Evolutionary conservation across 2,329 filamentous ascomycete genomes (phyloP).

Genomic region (Ilyonectria robusta): DNA sequence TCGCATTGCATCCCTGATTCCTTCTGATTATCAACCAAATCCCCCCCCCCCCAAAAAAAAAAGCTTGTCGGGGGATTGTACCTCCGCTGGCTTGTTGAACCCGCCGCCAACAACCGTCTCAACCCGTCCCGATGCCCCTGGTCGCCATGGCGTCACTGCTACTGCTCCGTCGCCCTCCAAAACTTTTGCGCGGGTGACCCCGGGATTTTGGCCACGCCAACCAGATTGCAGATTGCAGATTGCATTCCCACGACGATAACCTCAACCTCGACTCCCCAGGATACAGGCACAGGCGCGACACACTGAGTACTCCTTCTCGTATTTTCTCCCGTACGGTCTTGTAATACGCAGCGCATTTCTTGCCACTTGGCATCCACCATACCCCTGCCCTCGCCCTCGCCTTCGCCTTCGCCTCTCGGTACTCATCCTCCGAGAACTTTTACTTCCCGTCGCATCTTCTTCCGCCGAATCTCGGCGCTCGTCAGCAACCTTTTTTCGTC

Average conservation of each 20-base stretch:
- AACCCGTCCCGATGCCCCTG: constrained; percentile 34
- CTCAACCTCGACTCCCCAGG: background rate
- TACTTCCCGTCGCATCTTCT: constrained; percentile 26
- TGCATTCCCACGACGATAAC: constrained; percentile 32
- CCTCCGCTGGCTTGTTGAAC: constrained; percentile 13
- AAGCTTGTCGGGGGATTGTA: constrained; percentile 15
- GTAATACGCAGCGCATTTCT: constrained; percentile 13
- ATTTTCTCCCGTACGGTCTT: background rate
- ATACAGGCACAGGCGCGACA: constrained; percentile 2
- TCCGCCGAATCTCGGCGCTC: constrained; percentile 33
- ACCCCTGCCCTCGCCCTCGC: background rate
- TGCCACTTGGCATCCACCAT: background rate
- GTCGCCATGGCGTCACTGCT: constrained; percentile 38
- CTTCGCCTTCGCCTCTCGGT: constrained; percentile 30
- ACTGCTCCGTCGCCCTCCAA: constrained; percentile 29
- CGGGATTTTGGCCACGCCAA: constrained; percentile 29
- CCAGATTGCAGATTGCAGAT: constrained; percentile 24
- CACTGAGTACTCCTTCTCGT: background rate
- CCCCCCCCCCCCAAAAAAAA: background rate
- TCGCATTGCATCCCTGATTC: background rate
- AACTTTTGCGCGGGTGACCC: constrained; percentile 29
- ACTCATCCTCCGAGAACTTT: constrained; percentile 34
- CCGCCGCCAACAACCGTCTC: constrained; percentile 41
- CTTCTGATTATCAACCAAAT: background rate
- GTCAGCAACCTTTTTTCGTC: constrained; percentile 46